Evolutionary conservation across 2,329 filamentous ascomycete genomes (phyloP).

Genomic region (Pseudogymnoascus verrucosus): DNA sequence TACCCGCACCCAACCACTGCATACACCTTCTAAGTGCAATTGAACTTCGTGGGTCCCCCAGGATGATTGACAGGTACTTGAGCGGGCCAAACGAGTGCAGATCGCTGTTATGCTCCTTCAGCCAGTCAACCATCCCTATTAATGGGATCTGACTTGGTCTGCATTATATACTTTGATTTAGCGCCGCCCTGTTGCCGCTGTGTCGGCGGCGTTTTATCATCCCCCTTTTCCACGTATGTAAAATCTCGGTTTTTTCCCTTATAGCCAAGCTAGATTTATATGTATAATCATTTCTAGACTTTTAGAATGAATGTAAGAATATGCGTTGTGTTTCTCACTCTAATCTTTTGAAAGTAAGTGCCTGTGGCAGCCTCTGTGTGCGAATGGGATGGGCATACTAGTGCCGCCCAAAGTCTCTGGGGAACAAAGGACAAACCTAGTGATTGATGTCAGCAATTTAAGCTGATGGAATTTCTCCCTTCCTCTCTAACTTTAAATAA

Average conservation of each 20-base stretch:
- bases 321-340: background rate
- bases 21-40: background rate
- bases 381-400: background rate
- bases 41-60: background rate
- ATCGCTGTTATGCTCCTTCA: background rate
- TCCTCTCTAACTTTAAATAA: background rate
- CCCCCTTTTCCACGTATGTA: background rate
- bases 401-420: background rate
- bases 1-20: background rate
- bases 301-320: background rate
- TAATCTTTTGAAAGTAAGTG: background rate
- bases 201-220: background rate
- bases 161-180: background rate
- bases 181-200: background rate
- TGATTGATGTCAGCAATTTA: background rate
- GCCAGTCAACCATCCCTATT: background rate
- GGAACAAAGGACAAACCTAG: background rate
- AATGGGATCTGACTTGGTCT: background rate
- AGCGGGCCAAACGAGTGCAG: background rate
- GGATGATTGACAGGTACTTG: background rate
- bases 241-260: background rate
- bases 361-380: background rate
- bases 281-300: background rate
- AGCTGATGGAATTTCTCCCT: background rate
- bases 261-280: background rate